Evolutionary conservation across 1,284 basidiomycete species (phyloP).

Genomic region (Polyporus tsugae): DNA sequence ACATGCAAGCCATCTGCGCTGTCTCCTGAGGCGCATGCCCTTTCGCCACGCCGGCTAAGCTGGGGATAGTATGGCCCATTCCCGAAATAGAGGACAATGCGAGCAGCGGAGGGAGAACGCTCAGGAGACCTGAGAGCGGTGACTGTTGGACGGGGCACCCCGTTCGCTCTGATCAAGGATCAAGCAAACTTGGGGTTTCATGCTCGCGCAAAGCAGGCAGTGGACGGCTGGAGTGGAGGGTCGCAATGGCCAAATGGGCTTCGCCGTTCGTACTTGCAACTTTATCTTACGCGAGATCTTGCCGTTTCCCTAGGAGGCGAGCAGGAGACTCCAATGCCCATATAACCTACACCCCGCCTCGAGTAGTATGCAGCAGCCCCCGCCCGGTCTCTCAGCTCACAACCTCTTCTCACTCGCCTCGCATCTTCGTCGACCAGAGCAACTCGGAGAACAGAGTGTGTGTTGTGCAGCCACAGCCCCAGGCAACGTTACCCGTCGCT

Average conservation of each 20-base stretch:
- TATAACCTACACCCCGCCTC: constrained; percentile 12
- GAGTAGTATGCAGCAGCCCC: constrained; percentile 8
- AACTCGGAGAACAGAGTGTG: not conserved
- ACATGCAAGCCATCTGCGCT: not conserved
- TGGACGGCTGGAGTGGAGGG: not conserved
- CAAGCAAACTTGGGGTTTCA: not conserved
- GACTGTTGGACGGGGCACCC: not conserved
- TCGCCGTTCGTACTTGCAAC: not conserved
- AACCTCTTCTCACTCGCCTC: constrained; percentile 1
- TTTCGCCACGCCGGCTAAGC: not conserved
- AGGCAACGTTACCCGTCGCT: constrained; percentile 3
- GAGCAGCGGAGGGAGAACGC: not conserved
- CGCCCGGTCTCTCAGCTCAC: not conserved
- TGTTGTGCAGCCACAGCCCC: not conserved
- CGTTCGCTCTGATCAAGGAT: not conserved
- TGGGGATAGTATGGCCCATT: not conserved
- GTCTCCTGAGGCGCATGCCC: not conserved
- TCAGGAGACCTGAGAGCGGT: not conserved
- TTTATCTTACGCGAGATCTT: constrained; percentile 4
- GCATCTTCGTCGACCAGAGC: not conserved
- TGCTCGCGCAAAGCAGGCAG: not conserved
- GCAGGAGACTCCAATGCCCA: constrained; percentile 12
- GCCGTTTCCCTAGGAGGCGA: not conserved
- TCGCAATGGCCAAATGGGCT: not conserved
- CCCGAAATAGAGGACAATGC: not conserved